These are phyloP conservation scores for Cenchrus purpureus DNA, from an alignment of 176 grass and related monocot genomes.

Conservation along the genomic window DNA sequence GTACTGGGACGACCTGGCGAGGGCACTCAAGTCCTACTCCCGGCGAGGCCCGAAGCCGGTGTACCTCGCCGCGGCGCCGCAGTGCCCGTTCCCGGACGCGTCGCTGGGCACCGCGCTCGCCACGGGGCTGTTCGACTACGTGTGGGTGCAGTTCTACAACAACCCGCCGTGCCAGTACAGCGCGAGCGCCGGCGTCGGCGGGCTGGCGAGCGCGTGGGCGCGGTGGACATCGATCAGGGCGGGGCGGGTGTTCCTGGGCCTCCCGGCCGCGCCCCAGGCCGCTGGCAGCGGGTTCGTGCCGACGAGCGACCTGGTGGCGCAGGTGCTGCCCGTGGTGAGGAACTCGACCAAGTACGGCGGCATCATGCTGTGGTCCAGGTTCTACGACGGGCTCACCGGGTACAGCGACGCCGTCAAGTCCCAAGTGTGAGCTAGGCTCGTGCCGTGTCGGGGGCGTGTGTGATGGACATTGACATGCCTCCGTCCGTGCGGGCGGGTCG, in stretches of 20 bases:
- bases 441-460: not conserved
- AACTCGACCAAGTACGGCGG: conserved; percentile 68
- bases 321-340: conserved; percentile 62
- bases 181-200: conserved; percentile 15
- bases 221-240: conserved; percentile 54
- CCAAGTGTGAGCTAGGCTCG: conserved; percentile 28
- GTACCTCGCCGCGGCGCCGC: conserved; percentile 62
- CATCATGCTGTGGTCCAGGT: conserved; percentile 82
- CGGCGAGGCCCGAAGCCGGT: conserved; percentile 6
- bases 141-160: conserved; percentile 97
- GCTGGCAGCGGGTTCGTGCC: conserved; percentile 69
- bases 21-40: conserved; percentile 48
- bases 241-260: conserved; percentile 54
- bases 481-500: not conserved
- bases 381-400: conserved; percentile 60
- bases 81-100: conserved; percentile 80
- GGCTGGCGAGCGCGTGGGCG: conserved; percentile 57
- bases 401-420: conserved; percentile 61
- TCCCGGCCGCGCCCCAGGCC: conserved; percentile 62
- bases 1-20: conserved; percentile 73
- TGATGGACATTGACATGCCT: not conserved
- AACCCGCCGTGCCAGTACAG: conserved; percentile 70
- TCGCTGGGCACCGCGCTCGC: conserved; percentile 53
- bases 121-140: conserved; percentile 75
- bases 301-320: conserved; percentile 32